A percentile compares a stretch with the other conserved stretches of the same genome.
Conservation (phyloP, 2,329 filamentous ascomycete species). For the Fusarium aywerte region DNA sequence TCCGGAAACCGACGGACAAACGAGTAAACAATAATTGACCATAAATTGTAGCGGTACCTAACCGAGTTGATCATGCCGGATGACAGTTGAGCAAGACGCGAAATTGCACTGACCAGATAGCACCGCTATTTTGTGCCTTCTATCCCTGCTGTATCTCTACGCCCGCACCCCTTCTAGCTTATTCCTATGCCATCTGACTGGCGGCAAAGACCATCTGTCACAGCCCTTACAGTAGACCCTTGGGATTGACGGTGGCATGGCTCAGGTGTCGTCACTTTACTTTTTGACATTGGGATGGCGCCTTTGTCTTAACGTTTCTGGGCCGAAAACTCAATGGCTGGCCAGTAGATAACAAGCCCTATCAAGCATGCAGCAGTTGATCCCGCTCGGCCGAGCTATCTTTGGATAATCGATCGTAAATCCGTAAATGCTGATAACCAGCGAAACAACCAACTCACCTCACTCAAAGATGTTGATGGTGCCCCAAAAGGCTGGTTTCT, state of each 20-base stretch:
- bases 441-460: constrained; percentile 32
- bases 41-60: constrained; percentile 41
- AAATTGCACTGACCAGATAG: constrained; percentile 41
- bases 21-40: constrained; percentile 24
- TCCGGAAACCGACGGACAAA: constrained; percentile 41
- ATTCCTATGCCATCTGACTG: constrained; percentile 27
- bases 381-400: constrained; percentile 45
- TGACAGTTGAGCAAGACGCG: constrained; percentile 36
- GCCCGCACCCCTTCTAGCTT: constrained; percentile 19
- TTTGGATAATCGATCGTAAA: constrained; percentile 38
- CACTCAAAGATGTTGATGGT: constrained; percentile 42
- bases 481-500: constrained; percentile 49
- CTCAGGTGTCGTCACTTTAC: constrained; percentile 40
- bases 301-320: constrained; percentile 31
- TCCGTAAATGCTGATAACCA: constrained; percentile 28
- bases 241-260: constrained; percentile 23
- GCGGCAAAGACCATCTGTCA: constrained; percentile 26
- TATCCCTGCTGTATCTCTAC: neutral
- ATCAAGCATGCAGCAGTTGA: constrained; percentile 20
- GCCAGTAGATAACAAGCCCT: constrained; percentile 39
- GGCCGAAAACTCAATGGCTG: constrained; percentile 23
- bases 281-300: constrained; percentile 12
- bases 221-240: constrained; percentile 11
- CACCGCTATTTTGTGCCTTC: constrained; percentile 11
- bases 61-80: constrained; percentile 26